Base-by-base conservation (phyloP, 1,284 basidiomycete species). In the Pholiota adiposa region DNA sequence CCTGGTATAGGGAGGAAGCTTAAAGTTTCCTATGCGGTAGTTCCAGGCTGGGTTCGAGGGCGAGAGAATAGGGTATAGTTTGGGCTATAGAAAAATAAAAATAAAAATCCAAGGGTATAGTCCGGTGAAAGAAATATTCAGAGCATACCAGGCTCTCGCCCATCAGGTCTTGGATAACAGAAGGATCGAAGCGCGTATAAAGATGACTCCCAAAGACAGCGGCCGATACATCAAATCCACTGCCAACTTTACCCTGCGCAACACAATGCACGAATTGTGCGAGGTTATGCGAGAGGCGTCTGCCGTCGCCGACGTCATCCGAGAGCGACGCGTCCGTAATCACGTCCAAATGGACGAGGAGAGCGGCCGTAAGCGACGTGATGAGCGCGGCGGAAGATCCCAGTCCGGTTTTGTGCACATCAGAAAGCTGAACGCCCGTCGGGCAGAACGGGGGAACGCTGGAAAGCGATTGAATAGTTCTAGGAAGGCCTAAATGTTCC, bases 231-330 rank as follows among this genome's bases (percentile, higher is more conserved):
- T 99, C 97, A 75, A 99, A 99, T 0, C 97, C 97, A 65, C 92
- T 94, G 36, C 97, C 97, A 14, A 99, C 89, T 75, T 99, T 99
- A 46, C 97, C 97, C 76, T 99, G 97, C 0, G 97, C 97, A 27
- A 96, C 82, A 69, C 96, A 98, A 74, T 99, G 97, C 3, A 95
- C 88, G 67, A 92, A 96, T 73, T 99, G 97, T 0, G 97, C 89
- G n/a, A 94, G 82, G 69, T 97, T 96, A 77, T 99, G 97, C 0
- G 94, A 88, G 16, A 94, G 79, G 21, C 78, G 75, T 56, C 85
- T 77, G 2, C 83, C 86, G 14, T 78, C 74, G 65, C 76, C 77
- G 51, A 76, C 66, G 14, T 75, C 74, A 19, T 74, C 70, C 11
- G 72, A 67, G 59, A 89, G n/a, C 1, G 83, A 75, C 54, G 79